Percentiles rank a stretch among this genome's conserved stretches.
Evolutionary conservation across 139 green algal species (phyloP).

Genomic region (Micromonas commoda): DNA sequence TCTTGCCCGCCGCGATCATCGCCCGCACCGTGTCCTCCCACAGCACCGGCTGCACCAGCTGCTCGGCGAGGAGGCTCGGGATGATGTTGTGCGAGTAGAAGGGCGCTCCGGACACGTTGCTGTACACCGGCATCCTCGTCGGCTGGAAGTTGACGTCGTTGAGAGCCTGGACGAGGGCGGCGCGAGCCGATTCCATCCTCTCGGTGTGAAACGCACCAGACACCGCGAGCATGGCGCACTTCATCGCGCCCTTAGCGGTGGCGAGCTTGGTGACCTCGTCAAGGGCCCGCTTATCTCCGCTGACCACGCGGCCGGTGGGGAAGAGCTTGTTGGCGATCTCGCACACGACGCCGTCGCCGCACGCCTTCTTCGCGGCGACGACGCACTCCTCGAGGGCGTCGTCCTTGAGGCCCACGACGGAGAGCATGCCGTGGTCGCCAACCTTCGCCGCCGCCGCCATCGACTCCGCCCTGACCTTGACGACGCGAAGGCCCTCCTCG

Average conservation of each 20-base stretch:
- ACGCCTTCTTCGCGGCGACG: not conserved
- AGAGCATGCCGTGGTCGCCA: conserved; percentile 39
- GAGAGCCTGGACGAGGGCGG: conserved; percentile 59
- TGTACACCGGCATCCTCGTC: conserved; percentile 70
- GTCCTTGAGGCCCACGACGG: conserved; percentile 76
- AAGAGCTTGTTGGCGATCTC: conserved; percentile 86
- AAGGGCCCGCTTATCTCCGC: conserved; percentile 63
- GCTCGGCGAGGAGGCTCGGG: conserved; percentile 36
- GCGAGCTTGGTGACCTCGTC: conserved; percentile 52
- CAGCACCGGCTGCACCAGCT: conserved; percentile 79
- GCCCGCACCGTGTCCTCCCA: conserved; percentile 41
- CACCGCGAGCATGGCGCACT: conserved; percentile 64
- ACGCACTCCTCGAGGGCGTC: conserved; percentile 42
- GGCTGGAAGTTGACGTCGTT: conserved; percentile 51
- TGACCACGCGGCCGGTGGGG: conserved; percentile 68
- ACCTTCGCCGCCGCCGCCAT: conserved; percentile 68
- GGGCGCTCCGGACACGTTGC: conserved; percentile 76
- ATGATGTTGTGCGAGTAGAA: conserved; percentile 43
- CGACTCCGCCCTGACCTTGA: conserved; percentile 70
- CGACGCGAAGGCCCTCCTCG: conserved; percentile 81
- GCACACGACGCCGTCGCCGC: conserved; percentile 48
- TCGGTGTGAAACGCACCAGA: conserved; percentile 84
- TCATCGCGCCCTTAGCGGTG: conserved; percentile 64
- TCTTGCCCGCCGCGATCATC: conserved; percentile 45
- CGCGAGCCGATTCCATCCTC: conserved; percentile 69